Evolutionary conservation across 164 flowering plant genomes (phyloP).

Genomic region (Tinospora cordifolia): DNA sequence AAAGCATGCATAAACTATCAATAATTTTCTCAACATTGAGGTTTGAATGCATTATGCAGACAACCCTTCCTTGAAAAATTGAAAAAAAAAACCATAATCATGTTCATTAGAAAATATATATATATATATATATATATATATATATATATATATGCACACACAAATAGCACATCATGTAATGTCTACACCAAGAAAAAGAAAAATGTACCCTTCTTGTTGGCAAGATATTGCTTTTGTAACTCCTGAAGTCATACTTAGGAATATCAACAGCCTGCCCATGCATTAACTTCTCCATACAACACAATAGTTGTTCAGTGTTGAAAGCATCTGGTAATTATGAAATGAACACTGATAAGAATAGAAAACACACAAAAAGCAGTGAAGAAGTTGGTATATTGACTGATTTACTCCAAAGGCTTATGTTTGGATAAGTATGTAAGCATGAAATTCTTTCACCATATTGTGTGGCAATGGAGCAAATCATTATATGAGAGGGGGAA

Average conservation of each 20-base stretch:
- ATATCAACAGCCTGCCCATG: slow-evolving; percentile 77
- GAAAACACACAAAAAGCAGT: too few relatives aligned
- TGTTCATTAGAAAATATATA: not conserved
- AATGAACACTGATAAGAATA: too few relatives aligned
- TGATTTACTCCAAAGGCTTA: too few relatives aligned
- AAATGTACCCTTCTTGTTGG: slow-evolving; percentile 66
- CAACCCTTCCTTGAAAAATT: not conserved
- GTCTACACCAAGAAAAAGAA: slow-evolving; percentile 4
- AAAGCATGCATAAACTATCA: slow-evolving; percentile 1
- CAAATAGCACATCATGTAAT: slow-evolving; percentile 5
- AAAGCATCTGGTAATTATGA: slow-evolving; percentile 97
- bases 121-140: too few relatives aligned
- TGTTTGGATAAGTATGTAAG: too few relatives aligned
- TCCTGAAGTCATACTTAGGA: slow-evolving; percentile 87
- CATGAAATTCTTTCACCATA: too few relatives aligned
- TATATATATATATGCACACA: too few relatives aligned
- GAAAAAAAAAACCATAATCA: not conserved
- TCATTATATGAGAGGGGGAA: not conserved
- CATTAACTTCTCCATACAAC: slow-evolving; percentile 60
- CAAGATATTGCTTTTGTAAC: slow-evolving; percentile 55
- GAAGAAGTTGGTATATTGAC: too few relatives aligned
- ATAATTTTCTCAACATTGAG: not conserved
- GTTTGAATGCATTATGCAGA: not conserved
- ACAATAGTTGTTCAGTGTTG: slow-evolving; percentile 68
- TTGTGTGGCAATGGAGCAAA: not conserved